These are phyloP conservation scores for Kluyveromyces starmeri DNA, from an alignment of 805 yeast species.

Conservation along the genomic window DNA sequence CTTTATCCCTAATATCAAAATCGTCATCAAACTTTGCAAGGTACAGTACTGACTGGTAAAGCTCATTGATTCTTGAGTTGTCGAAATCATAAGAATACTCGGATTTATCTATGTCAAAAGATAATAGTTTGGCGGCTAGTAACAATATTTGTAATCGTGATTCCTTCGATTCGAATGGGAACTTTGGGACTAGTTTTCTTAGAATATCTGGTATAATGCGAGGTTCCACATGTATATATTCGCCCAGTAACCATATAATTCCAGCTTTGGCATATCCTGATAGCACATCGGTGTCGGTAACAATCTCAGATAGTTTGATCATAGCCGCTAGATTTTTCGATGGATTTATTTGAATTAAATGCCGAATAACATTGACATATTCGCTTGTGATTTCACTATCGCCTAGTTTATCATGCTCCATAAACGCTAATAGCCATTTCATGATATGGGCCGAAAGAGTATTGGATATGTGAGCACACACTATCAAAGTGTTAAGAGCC, in stretches of 20 bases:
- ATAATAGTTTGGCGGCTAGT: slow-evolving; percentile 63
- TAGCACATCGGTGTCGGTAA: slow-evolving; percentile 20
- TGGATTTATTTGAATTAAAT: slow-evolving; percentile 57
- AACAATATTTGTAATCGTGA: slow-evolving; percentile 67
- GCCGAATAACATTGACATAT: slow-evolving; percentile 62
- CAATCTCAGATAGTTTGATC: slow-evolving; percentile 37
- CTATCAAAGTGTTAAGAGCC: slow-evolving; percentile 54
- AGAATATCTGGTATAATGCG: slow-evolving; percentile 68
- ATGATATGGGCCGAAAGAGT: slow-evolving; percentile 48
- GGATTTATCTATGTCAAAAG: slow-evolving; percentile 41
- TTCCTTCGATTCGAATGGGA: slow-evolving; percentile 43
- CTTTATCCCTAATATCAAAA: slow-evolving; percentile 76
- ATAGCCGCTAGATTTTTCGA: slow-evolving; percentile 45
- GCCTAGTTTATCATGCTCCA: slow-evolving; percentile 24
- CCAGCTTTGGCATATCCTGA: slow-evolving; percentile 61
- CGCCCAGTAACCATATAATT: slow-evolving; percentile 87
- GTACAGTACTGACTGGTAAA: slow-evolving; percentile 55
- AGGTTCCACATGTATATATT: slow-evolving; percentile 43
- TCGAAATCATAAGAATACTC: slow-evolving; percentile 26
- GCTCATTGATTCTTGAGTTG: slow-evolving; percentile 32
- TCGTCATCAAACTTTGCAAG: slow-evolving; percentile 65
- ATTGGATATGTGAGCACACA: slow-evolving; percentile 42
- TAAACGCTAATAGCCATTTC: slow-evolving; percentile 52
- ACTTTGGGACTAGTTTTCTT: slow-evolving; percentile 45
- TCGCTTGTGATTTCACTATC: slow-evolving; percentile 42